Evolutionary conservation across 306 rosid genomes (phyloP), one percentile per base, ranked within the genome.

Genomic region (Mimosa bimucronata): DNA sequence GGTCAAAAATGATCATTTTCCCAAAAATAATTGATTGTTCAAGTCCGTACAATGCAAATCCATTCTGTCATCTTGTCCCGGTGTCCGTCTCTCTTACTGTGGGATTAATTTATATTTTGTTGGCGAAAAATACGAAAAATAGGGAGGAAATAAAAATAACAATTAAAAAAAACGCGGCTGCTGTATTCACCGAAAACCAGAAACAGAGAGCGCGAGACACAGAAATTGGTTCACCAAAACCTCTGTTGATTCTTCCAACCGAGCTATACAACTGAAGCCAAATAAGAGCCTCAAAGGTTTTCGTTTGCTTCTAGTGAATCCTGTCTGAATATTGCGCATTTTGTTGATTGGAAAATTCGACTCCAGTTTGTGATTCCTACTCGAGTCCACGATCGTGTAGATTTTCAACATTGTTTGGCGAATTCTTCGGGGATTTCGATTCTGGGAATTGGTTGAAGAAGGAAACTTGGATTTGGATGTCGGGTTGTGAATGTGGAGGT

Each of bases 121-220:
- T 75, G 70, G 83, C 79, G 71, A 68, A 61, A 48, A 69, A 77
- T 53, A 77, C 75, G 29, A 53, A 71, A 73, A 66, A 4, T 66
- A 80, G 62, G 15, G 9, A 37, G 46, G 2, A 29, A 66, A 74
- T 58, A 77, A 58, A 82, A 77, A 86, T 25, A 25, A 26, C 18
- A 31, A 28, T 13, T 0, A 34, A 34, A 87, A 78, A 83, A 87
- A 89, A 79, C 88, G 83, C 89, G 94, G 97, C 92, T 91, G 97
- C 91, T 81, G 92, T 69, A 71, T 73, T 83, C 82, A 80, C 90
- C 92, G 81, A 90, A 90, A 90, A 85, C 90, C 87, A 85, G 88
- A 83, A 15, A 76, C 80, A 81, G 73, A 82, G 87, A 31, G 73
- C 74, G 86, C 26, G 80, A 81, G 82, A 72, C 79, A 64, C 77